phyloP scores from a whole-genome alignment of 371 early-diverging fungal genomes.

The Encephalitozoon intestinalis region DNA sequence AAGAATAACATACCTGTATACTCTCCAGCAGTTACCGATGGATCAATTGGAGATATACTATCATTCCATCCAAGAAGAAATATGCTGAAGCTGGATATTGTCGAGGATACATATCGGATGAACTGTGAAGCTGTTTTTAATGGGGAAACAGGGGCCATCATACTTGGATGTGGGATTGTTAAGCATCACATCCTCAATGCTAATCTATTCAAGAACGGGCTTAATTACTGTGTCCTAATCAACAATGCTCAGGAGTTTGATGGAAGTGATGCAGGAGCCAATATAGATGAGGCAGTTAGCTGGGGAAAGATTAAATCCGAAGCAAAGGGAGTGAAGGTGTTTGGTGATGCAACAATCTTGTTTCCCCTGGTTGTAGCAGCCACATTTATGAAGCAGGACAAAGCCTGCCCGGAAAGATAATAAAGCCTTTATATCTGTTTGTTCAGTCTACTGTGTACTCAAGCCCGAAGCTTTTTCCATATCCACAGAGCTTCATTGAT shows the following conservation, averaged over 20 bases:
- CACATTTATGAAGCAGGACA: constrained; percentile 29
- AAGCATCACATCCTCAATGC: constrained; percentile 99
- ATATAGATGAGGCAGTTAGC: constrained; percentile 91
- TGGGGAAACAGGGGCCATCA: constrained; percentile 86
- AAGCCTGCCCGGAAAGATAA: background rate
- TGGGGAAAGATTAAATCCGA: constrained; percentile 93
- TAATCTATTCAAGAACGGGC: constrained; percentile 89
- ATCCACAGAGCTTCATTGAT: background rate
- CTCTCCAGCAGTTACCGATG: constrained; percentile 95
- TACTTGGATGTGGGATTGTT: constrained; percentile 91
- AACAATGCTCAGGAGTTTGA: constrained; percentile 97
- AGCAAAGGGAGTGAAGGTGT: constrained; percentile 80
- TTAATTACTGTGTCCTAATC: constrained; percentile 90
- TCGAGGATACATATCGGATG: constrained; percentile 79
- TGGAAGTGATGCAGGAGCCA: constrained; percentile 96
- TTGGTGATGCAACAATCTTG: constrained; percentile 84
- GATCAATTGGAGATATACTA: constrained; percentile 95
- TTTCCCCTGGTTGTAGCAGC: constrained; percentile 63
- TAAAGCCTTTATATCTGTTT: background rate
- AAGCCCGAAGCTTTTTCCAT: background rate
- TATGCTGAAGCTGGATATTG: constrained; percentile 85
- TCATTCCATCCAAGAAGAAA: constrained; percentile 69
- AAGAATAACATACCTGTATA: constrained; percentile 87
- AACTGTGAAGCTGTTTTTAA: constrained; percentile 85
- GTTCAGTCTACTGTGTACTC: background rate